Base-by-base conservation (phyloP, 345 rosid species). In the Citropsis articulata region DNA sequence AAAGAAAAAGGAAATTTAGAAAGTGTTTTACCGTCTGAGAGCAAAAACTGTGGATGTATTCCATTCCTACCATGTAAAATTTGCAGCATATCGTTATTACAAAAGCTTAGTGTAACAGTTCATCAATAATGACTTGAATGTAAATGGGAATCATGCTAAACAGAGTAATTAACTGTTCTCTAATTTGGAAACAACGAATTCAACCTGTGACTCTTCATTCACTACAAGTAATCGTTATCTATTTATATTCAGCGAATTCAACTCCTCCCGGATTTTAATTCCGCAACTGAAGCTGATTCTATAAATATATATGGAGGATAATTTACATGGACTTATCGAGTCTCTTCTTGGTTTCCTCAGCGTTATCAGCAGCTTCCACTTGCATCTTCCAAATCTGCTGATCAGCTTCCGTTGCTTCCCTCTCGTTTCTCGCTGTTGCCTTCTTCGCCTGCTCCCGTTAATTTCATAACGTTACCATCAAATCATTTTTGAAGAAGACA, bases 361-460 rank as follows among this genome's bases (percentile, higher is more conserved):
- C 91, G 25, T 88, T 86, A 83, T 90, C 83, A 9, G 92, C 87
- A 24, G 93, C 93, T 35, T 90, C 89, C 50, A 88, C 89, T 81
- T 89, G 92, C 90, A 78, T 85, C 84, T 87, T 89, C 18, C 83
- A 64, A n/a, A 85, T 81, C 65, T 69, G 76, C 65, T 89, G 28
- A 9, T 89, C 86, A 56, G 92, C 92, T 33, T 85, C 88, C 1
- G 89, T 60, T 12, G 87, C 93, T 81, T 87, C 93, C 79, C 81
- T 81, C 88, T 92, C 93, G 75, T 79, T 87, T 78, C 78, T 86
- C 27, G 94, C 92, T 7, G 77, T 87, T 84, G 88, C 68, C 77
- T 69, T 87, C 84, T 92, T 87, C 48, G 83, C 87, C 93, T 86
- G 77, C 66, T 70, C 45, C 72, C 16, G 50, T 45, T 12, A 75